Evolutionary conservation across 305 asterid species (phyloP), one percentile per base, ranked within the genome.

Genomic region (Fraxinus paxiana): DNA sequence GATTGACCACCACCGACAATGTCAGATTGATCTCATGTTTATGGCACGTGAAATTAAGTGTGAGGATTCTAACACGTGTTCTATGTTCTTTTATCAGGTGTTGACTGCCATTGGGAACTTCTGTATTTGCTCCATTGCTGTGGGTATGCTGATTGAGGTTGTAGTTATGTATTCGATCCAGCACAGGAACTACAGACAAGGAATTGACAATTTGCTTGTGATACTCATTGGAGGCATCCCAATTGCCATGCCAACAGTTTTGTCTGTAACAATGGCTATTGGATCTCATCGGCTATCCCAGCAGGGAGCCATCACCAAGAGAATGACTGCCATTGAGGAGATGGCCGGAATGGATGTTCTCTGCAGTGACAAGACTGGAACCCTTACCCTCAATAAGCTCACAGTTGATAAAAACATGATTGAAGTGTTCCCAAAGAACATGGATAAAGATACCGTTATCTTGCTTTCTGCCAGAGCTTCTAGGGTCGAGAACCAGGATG

Each of bases 271-370:
- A 31, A 92, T 93, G 98, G 98, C 98, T 43, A 93, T 93, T 15
- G 98, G 97, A 61, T 92, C 97, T 30, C 97, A 93, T 43, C 78
- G 97, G 72, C 92, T 93, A 1, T 89, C 98, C 5, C 88, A 93
- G 5, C 98, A 93, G 86, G 98, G 98, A 2, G 98, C 98, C 87
- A 93, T 93, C 76, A 93, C 98, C 30, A 93, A 93, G 89, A 91
- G 98, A 85, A 93, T 93, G 98, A 93, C 98, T 5, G 98, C 98
- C 54, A 93, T 93, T 67, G 98, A 93, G 87, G 98, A 93, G 74
- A 91, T 93, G 98, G 98, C 95, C 6, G 98, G 97, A 65, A 93
- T 92, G 98, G 98, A 93, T 77, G 94, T 93, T 59, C 92, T 93
- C 15, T 93, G 98, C 88, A 93, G 97, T 77, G 98, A 93, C 86